Conservation (phyloP, 2,329 filamentous ascomycete species). For the Stagonosporopsis rhizophila region DNA sequence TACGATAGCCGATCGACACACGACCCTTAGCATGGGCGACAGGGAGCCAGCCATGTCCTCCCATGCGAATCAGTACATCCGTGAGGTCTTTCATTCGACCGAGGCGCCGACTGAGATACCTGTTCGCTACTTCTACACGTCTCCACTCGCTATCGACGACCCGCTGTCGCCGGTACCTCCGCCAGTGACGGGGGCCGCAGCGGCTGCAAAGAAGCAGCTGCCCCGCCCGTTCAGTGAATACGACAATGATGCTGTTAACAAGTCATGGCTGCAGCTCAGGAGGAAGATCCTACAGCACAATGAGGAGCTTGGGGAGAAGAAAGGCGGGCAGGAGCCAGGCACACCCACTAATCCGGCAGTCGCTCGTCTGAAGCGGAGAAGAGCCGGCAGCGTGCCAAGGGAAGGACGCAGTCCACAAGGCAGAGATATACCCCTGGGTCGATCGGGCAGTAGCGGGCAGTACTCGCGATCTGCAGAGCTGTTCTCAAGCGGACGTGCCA, state of each 20-base stretch:
- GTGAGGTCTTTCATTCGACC: conserved; percentile 51
- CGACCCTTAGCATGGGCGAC: conserved; percentile 29
- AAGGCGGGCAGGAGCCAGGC: conserved; percentile 21
- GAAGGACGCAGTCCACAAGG: conserved; percentile 32
- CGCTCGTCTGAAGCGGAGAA: conserved; percentile 44
- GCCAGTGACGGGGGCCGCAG: conserved; percentile 55
- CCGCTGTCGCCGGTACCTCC: conserved; percentile 74
- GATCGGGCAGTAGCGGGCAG: conserved; percentile 30
- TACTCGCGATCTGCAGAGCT: conserved; percentile 43
- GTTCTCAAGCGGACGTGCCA: conserved; percentile 28
- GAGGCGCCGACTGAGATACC: conserved; percentile 46
- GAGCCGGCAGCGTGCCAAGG: conserved; percentile 36
- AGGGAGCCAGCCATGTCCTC: conserved; percentile 35
- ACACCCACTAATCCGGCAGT: conserved; percentile 45
- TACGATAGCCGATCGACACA: neutral
- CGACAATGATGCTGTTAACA: conserved; percentile 81
- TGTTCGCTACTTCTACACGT: conserved; percentile 79
- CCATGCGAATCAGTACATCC: conserved; percentile 54
- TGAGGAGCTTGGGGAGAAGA: conserved; percentile 49
- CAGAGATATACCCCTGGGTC: conserved; percentile 38
- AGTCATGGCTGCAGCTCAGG: conserved; percentile 73
- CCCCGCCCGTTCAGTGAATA: conserved; percentile 79
- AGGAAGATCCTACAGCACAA: conserved; percentile 56
- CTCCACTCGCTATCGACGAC: conserved; percentile 83
- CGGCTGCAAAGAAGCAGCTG: conserved; percentile 61